These are phyloP conservation scores for Aspergillus hancockii DNA, from an alignment of 495 filamentous ascomycete species.

Conservation along the genomic window DNA sequence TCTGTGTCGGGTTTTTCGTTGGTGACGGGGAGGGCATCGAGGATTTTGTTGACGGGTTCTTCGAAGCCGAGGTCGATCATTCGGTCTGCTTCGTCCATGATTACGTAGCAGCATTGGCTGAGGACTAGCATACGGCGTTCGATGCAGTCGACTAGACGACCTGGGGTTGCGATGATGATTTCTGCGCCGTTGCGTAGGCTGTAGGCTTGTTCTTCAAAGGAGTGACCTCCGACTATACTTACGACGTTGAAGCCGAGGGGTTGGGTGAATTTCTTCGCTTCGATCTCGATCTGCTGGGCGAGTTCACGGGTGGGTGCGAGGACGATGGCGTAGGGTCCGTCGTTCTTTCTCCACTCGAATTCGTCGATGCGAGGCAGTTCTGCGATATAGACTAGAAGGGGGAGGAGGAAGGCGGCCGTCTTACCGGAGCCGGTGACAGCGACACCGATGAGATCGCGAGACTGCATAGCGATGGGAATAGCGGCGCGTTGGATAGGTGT, in stretches of 20 bases:
- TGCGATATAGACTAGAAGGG: conserved; percentile 94
- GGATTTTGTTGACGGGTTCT: conserved; percentile 96
- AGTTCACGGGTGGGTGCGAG: conserved; percentile 97
- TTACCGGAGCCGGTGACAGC: conserved; percentile 99
- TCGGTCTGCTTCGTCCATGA: conserved; percentile 97
- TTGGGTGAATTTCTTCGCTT: conserved; percentile 89
- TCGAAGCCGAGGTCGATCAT: conserved; percentile 99
- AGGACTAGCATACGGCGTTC: conserved; percentile 91
- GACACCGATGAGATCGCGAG: conserved; percentile 93
- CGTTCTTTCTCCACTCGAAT: conserved; percentile 76
- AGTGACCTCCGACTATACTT: conserved; percentile 95
- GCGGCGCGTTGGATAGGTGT: conserved; percentile 90
- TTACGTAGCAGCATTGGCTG: conserved; percentile 95
- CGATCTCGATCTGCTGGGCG: conserved; percentile 95
- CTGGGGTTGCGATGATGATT: conserved; percentile 97
- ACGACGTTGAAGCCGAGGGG: conserved; percentile 95
- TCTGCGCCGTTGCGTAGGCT: conserved; percentile 93
- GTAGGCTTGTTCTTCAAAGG: conserved; percentile 91
- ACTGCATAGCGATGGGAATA: conserved; percentile 93
- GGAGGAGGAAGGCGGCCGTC: conserved; percentile 92
- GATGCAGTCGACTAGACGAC: conserved; percentile 95
- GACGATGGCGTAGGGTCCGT: conserved; percentile 95
- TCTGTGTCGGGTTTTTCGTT: conserved; percentile 98
- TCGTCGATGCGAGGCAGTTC: conserved; percentile 85
- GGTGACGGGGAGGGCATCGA: conserved; percentile 90